These are phyloP conservation scores for Cyberlindnera japonica DNA, from an alignment of 805 yeast species.

Conservation along the genomic window DNA sequence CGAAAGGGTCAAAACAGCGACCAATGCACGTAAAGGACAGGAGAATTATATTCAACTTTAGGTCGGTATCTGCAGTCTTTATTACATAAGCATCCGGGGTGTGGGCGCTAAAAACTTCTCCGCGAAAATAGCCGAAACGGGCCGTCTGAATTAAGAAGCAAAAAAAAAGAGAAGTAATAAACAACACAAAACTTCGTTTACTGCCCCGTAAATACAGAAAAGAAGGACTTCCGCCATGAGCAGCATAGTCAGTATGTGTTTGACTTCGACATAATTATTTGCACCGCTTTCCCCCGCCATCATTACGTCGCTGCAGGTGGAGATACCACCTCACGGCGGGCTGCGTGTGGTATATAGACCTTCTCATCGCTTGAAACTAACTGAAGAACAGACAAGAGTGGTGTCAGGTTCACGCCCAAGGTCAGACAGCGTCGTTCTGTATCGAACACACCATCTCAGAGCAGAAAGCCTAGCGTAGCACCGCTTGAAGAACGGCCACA, in stretches of 20 bases:
- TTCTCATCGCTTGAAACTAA: slow-evolving; percentile 2
- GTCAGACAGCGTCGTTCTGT: slow-evolving; percentile 39
- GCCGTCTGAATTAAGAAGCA: neutral
- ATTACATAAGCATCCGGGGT: too few relatives aligned
- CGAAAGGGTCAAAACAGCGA: neutral
- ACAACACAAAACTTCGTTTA: neutral
- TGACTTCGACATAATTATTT: neutral
- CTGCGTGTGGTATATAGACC: neutral
- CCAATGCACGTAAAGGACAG: neutral
- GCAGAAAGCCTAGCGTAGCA: slow-evolving; percentile 25
- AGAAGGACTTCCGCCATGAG: slow-evolving; percentile 34
- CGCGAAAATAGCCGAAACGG: too few relatives aligned
- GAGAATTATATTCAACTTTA: neutral
- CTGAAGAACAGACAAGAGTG: slow-evolving; percentile 39
- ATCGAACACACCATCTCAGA: slow-evolving; percentile 24
- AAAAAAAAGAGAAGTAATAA: neutral
- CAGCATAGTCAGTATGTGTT: slow-evolving; percentile 39
- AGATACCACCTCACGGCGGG: neutral
- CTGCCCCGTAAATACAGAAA: neutral
- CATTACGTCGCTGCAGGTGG: neutral
- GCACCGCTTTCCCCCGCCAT: neutral
- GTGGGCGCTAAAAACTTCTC: too few relatives aligned
- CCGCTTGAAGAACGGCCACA: slow-evolving; percentile 13
- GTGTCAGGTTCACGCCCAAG: slow-evolving; percentile 66
- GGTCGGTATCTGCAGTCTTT: too few relatives aligned